Conservation (phyloP, 208 protist genomes). For the Trypanosoma boissoni region DNA sequence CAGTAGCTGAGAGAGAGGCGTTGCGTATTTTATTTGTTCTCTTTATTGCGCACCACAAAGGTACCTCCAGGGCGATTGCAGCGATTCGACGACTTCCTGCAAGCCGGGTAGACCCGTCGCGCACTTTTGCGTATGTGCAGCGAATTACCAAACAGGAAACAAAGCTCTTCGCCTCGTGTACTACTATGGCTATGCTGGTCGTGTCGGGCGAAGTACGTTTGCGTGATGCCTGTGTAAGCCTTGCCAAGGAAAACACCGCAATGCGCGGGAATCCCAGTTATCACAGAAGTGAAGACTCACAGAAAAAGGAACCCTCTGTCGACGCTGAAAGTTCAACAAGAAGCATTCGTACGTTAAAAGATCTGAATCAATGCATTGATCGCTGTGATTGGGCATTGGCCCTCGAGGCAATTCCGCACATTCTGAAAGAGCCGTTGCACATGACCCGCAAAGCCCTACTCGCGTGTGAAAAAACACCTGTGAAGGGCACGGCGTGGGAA, state of each 20-base stretch:
- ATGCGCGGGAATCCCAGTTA: no score
- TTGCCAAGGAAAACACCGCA: no score
- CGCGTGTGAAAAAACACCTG: slow-evolving; percentile 28
- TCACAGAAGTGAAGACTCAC: no score
- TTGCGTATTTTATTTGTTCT: slow-evolving; percentile 23
- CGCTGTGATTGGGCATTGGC: slow-evolving; percentile 49
- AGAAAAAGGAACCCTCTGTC: neutral
- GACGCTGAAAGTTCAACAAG: neutral
- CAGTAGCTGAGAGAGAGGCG: slow-evolving; percentile 19
- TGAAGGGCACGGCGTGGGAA: slow-evolving; percentile 19
- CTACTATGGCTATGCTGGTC: neutral
- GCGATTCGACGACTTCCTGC: slow-evolving; percentile 6
- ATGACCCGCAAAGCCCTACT: slow-evolving; percentile 39
- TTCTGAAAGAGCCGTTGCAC: slow-evolving; percentile 30
- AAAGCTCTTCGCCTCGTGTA: slow-evolving; percentile 15
- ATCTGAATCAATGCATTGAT: slow-evolving; percentile 44
- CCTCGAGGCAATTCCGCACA: slow-evolving; percentile 24
- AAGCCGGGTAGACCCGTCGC: slow-evolving; percentile 1
- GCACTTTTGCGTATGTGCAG: slow-evolving; percentile 2
- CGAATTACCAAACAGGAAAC: slow-evolving; percentile 11
- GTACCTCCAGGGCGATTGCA: neutral
- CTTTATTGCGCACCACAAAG: slow-evolving; percentile 5
- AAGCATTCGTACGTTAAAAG: slow-evolving; percentile 1
- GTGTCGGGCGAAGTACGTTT: neutral
- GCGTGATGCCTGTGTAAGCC: slow-evolving; percentile 8